Evolutionary conservation across 257 asterid species (phyloP), one percentile per base, ranked within the genome.

Genomic region (Solanum rostratum): DNA sequence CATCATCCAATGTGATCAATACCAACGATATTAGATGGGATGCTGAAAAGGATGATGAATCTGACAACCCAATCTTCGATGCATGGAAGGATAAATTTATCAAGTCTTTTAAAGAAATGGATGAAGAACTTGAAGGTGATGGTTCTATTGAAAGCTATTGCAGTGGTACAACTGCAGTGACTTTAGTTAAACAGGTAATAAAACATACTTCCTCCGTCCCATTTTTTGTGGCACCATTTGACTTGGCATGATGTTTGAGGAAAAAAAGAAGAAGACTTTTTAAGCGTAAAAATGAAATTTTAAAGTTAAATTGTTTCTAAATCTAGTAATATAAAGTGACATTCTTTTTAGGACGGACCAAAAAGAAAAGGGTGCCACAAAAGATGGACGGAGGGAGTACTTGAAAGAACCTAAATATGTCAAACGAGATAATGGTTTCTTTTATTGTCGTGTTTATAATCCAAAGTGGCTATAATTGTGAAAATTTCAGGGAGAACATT

Each of bases 101-200:
- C 22, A 85, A 92, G 84, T 87, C 93, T 59, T 95, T 88, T 84
- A 86, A 85, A 30, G 96, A 91, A 71, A 88, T 92, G 88, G 99
- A 95, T 80, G 91, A 94, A 63, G 91, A 89, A 83, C 98, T 95
- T 27, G 97, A 90, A 86, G 87, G 66, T 20, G 93, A 92, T 11
- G 57, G 84, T 29, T 84, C 89, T 2, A 90, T 94, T 19, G 99
- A 95, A 73, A 94, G 93, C 88, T 95, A 93, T 30, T 90, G 93
- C 90, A 95, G 99, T 73, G 99, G 99, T 3, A 88, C 97, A 12
- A 94, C 99, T 1, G 85, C 98, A 11, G 98, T 95, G 6, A 83
- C 92, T 18, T 90, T 93, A 79, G 87, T 94, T 19, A 95, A 90
- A 90, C 90, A 94, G 95, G 99, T 94, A 90, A 30, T 39, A 60